Base-by-base conservation (phyloP, 2,329 filamentous ascomycete genomes). In the Macrophomina pseudophaseolina region DNA sequence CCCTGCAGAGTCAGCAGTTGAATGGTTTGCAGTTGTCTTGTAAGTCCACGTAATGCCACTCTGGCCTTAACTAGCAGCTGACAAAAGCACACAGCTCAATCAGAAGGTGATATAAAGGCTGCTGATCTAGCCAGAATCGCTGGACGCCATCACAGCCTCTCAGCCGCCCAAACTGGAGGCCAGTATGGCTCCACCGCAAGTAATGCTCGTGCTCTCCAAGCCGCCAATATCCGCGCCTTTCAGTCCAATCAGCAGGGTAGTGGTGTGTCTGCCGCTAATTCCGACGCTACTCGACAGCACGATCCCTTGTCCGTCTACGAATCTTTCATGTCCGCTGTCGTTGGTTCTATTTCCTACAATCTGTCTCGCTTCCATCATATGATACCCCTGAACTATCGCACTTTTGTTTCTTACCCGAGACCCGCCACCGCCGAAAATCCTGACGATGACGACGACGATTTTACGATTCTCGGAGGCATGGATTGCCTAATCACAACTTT, bases 331-430 rank as follows among this genome's bases (percentile, higher is more conserved):
- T 76, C 77, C 33, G 75, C 78, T 53, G 73, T 80, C 54, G 69
- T 76, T 65, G 76, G 75, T 44, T 70, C 76, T 56, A 70, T 79
- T 68, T 75, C 76, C 30, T 78, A 74, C 48, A 66, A 71, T 53
- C 67, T 79, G 51, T 75, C 75, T 66, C 73, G 71, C 66, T 71
- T 77, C 64, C 72, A 75, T 54, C 68, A 71, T 35, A 72, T 73
- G 30, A 70, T 76, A 66, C 74, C 76, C 30, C 69, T 80, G 48
- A 79, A 79, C 66, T 76, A 74, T 66, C 74, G 78, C 48, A 79
- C 77, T 53, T 76, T 80, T 44, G 59, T 75, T 49, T 74, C 75
- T 44, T 72, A 70, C 62, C 69, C 72, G 38, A 42, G 62, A 64
- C n/a, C 51, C 49, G 66, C 53, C 28, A 53, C 70, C 7, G 12